These are phyloP conservation scores for Melaleuca alternifolia DNA, from an alignment of 345 rosid genomes.

Conservation along the genomic window DNA sequence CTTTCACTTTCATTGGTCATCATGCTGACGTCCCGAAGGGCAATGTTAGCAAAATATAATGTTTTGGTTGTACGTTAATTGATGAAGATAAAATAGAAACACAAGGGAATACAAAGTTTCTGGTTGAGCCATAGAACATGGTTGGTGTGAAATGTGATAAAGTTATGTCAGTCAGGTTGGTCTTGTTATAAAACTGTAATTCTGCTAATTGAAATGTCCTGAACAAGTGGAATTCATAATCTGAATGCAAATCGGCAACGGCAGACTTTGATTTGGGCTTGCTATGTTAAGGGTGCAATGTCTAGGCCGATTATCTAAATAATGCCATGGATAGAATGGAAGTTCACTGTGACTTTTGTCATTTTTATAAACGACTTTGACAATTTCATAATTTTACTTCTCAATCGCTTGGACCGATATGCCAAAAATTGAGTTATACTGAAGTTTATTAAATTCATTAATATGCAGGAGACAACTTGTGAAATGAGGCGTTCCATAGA, in stretches of 20 bases:
- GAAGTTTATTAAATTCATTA: background rate
- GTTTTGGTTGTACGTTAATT: background rate
- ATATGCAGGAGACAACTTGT: slow-evolving; percentile 57
- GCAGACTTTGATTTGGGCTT: background rate
- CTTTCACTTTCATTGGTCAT: background rate
- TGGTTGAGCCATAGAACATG: background rate
- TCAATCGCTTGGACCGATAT: background rate
- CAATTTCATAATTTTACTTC: background rate
- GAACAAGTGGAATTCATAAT: background rate
- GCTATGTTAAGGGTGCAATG: background rate
- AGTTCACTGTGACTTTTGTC: background rate
- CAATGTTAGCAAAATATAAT: background rate
- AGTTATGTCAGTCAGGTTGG: background rate
- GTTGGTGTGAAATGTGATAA: background rate
- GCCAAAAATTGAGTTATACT: background rate
- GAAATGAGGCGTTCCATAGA: slow-evolving; percentile 60
- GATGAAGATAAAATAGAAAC: background rate
- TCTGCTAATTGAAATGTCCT: background rate
- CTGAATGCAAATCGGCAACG: background rate
- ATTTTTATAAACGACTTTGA: background rate
- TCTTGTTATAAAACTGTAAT: background rate
- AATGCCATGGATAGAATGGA: background rate
- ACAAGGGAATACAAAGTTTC: background rate
- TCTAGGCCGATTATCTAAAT: background rate
- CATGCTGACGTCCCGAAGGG: background rate